Evolutionary conservation across 805 yeast genomes (phyloP).

Genomic region (Spathaspora hagerdaliae): DNA sequence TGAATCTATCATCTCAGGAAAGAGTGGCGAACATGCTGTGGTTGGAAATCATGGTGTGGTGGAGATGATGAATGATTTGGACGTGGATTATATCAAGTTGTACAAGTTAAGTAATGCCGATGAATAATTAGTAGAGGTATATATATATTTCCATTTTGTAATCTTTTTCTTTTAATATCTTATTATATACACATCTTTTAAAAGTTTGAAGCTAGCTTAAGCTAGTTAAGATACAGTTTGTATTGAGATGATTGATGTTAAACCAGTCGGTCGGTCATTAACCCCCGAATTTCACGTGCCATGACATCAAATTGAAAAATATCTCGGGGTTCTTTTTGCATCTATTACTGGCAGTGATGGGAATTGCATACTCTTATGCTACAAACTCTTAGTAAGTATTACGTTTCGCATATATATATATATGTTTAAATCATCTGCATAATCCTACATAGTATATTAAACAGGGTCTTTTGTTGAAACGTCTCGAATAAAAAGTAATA

Average conservation of each 20-base stretch:
- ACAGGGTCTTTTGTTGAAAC: too few relatives aligned
- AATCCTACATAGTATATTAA: background rate
- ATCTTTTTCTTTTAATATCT: too few relatives aligned
- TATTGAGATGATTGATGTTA: too few relatives aligned
- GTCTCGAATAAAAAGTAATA: too few relatives aligned
- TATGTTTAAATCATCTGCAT: background rate
- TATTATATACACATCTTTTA: too few relatives aligned
- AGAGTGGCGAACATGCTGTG: conserved; percentile 17
- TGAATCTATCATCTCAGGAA: conserved; percentile 10
- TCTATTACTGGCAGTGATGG: background rate
- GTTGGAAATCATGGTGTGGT: conserved; percentile 50
- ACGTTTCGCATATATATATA: too few relatives aligned
- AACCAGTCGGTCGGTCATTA: too few relatives aligned
- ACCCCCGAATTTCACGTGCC: background rate
- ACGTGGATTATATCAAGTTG: conserved; percentile 8
- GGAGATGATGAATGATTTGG: conserved; percentile 50
- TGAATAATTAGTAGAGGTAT: conserved; percentile 14
- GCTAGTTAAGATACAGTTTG: too few relatives aligned
- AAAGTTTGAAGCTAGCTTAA: background rate
- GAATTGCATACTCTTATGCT: too few relatives aligned
- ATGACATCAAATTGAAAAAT: background rate
- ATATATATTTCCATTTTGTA: background rate
- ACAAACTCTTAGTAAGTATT: background rate
- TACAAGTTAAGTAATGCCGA: conserved; percentile 36
- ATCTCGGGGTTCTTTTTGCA: background rate